A percentile compares a stretch with the other conserved stretches of the same genome.
phyloP scores from a whole-genome alignment of 371 early-diverging fungal genomes.

The Zychaea mexicana region DNA sequence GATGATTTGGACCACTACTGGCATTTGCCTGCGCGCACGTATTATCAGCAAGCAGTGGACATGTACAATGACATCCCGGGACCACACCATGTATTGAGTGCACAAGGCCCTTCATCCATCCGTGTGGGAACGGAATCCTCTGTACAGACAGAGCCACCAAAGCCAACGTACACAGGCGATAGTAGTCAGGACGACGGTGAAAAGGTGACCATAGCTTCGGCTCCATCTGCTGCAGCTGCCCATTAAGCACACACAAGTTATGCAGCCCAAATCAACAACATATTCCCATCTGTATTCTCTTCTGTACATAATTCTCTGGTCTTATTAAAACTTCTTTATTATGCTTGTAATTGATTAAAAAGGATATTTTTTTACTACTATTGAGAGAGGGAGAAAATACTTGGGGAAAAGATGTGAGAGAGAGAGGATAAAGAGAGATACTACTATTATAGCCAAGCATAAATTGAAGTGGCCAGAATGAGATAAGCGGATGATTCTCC shows the following conservation, averaged over 20 bases:
- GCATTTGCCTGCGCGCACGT: constrained; percentile 35
- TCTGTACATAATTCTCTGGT: not conserved
- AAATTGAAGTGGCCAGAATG: constrained; percentile 5
- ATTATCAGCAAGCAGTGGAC: constrained; percentile 35
- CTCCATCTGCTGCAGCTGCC: constrained; percentile 2
- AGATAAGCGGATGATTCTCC: constrained; percentile 2
- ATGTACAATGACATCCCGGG: constrained; percentile 37
- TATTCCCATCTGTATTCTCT: not conserved
- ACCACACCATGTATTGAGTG: constrained; percentile 39
- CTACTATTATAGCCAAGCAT: constrained; percentile 7
- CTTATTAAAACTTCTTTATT: not conserved
- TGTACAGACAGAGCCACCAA: not conserved
- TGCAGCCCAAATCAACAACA: too few relatives aligned
- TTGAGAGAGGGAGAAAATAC: not conserved
- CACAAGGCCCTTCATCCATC: constrained; percentile 33
- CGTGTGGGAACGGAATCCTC: constrained; percentile 6
- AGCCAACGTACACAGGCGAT: not conserved
- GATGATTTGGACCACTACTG: constrained; percentile 38
- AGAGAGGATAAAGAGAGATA: not conserved
- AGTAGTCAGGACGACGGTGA: not conserved
- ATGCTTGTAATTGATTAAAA: not conserved
- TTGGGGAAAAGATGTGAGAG: not conserved
- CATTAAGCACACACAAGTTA: constrained; percentile 2
- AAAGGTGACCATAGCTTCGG: not conserved
- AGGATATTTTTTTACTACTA: not conserved